Percentiles rank a stretch among this genome's conserved stretches.
Evolutionary conservation across 1,139 yeast species (phyloP).

Genomic region (Diutina ranongensis): DNA sequence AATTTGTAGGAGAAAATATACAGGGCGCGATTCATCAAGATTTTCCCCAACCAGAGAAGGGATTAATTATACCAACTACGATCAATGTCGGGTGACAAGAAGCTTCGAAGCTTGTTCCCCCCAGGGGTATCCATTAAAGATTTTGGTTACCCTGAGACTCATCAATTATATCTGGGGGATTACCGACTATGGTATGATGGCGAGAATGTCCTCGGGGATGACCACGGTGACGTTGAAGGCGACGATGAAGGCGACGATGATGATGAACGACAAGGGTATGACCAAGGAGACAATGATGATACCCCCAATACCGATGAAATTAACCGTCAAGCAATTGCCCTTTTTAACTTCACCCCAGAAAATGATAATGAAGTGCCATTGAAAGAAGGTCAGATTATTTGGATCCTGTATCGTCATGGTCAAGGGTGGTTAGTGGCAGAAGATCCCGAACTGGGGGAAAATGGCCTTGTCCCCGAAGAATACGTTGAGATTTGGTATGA

Average conservation of each 20-base stretch:
- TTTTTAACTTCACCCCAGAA: constrained; percentile 85
- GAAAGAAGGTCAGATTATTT: constrained; percentile 70
- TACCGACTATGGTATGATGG: constrained; percentile 14
- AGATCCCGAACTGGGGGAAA: constrained; percentile 64
- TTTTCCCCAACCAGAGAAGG: background rate
- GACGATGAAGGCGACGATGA: constrained; percentile 8
- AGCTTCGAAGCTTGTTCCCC: constrained; percentile 5
- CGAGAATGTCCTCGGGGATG: constrained; percentile 11
- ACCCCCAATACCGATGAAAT: constrained; percentile 21
- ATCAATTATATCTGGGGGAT: constrained; percentile 57
- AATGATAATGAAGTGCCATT: constrained; percentile 84
- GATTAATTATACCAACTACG: background rate
- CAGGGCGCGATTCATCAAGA: too few relatives aligned
- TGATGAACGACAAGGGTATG: constrained; percentile 8
- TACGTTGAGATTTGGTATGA: constrained; percentile 53
- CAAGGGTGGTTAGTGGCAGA: constrained; percentile 98
- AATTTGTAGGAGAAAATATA: too few relatives aligned
- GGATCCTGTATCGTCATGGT: constrained; percentile 87
- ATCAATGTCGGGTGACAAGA: background rate
- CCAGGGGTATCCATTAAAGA: constrained; percentile 37
- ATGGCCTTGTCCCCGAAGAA: constrained; percentile 94
- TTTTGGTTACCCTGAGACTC: constrained; percentile 59
- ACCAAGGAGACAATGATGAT: constrained; percentile 7
- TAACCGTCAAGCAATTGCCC: constrained; percentile 59
- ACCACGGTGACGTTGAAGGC: constrained; percentile 8